Percentiles rank a stretch among this genome's conserved stretches.
Evolutionary conservation across 345 rosid genomes (phyloP).

Genomic region (Pistacia integerrima): DNA sequence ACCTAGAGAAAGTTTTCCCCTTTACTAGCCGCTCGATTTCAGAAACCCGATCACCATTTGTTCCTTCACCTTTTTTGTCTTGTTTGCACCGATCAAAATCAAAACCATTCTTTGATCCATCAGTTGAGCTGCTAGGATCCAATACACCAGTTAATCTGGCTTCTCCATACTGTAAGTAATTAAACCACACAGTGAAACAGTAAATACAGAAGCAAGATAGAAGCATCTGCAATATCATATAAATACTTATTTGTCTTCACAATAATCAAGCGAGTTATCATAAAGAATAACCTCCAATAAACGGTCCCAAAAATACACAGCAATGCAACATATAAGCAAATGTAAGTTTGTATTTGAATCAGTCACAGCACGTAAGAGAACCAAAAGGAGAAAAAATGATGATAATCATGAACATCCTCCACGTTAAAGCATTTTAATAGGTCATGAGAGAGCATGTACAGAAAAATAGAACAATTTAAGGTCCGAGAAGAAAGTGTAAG

Average conservation of each 20-base stretch:
- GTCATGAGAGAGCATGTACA: neutral
- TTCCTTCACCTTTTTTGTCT: constrained; percentile 22
- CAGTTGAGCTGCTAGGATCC: constrained; percentile 36
- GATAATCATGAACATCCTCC: neutral
- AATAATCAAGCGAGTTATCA: neutral
- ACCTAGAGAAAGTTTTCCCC: constrained; percentile 68
- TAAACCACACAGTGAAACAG: neutral
- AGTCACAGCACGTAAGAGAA: neutral
- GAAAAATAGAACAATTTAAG: neutral
- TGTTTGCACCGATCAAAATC: constrained; percentile 33
- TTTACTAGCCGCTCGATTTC: constrained; percentile 75
- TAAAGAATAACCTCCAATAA: neutral
- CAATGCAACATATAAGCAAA: too few species aligned
- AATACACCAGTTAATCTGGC: constrained; percentile 31
- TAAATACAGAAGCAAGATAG: neutral
- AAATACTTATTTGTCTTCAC: neutral
- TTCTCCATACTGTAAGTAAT: constrained; percentile 29
- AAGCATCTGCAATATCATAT: neutral
- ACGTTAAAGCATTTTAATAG: neutral
- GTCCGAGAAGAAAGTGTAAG: neutral
- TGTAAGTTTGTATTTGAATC: neutral
- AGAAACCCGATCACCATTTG: constrained; percentile 40
- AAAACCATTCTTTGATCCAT: constrained; percentile 25
- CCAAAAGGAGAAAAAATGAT: neutral
- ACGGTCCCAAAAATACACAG: neutral